Evolutionary conservation across 192 early-diverging fungal species (phyloP), one percentile per base, ranked within the genome.

Genomic region (Linnemannia hyalina): DNA sequence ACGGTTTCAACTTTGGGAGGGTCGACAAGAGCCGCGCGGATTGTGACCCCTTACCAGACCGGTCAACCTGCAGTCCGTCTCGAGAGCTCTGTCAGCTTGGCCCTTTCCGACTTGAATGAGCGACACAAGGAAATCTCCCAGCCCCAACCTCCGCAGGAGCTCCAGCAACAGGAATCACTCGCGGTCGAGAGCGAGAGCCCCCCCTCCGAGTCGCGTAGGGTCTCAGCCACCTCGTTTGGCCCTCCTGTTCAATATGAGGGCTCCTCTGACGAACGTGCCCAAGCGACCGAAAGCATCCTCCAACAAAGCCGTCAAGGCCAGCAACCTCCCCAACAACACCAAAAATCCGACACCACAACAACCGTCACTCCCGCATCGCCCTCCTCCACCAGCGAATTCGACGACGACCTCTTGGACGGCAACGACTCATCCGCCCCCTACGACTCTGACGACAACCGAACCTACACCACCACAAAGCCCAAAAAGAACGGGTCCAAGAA

Each of bases 401-500:
- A 70, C 15, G 7, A 41, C 6, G 69, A 38, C 6, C 13, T 32
- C 18, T 13, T 18, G 5, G 49, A 23, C 36, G 76, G 74, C 16
- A 65, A 83, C 1, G 54, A 69, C 3, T 46, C 44, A 16, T 18
- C 7, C 6, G 22, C 0, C 70, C 80, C 0, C 68, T 76, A 82
- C 4, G 78, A 80, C 6, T 68, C 68, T 4, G 75, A 85, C 29
- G 69, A 49, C 13, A 49, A 72, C 35, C 72, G 49, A 29, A 68
- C 80, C 18, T 80, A 77, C 55, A 82, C 77, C 9, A 82, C 83
- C 13, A 73, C 82, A 3, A 78, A 81, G 55, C 78, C 81, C 36
- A 32, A 55, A 32, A 81, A 81, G 40, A 73, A 81, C 38, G 84
- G 77, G 4, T 89, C 76, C 52, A 87, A 86, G 70, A 83, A 80